Base-by-base conservation (phyloP, 345 rosid genomes). In the Acer yangbiense region DNA sequence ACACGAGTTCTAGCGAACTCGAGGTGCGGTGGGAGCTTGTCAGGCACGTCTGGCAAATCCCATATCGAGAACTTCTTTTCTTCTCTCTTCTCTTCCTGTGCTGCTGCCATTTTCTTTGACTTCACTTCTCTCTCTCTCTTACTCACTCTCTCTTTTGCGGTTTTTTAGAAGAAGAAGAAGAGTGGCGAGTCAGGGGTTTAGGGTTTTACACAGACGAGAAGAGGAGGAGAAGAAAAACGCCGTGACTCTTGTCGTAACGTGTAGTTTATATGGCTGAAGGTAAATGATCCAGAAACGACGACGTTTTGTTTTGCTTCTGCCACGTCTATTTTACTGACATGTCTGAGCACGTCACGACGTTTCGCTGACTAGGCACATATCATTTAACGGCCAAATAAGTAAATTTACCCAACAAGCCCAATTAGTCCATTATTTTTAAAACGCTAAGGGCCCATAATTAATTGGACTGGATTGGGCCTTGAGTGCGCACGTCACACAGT, bases 31-130 rank as follows among this genome's bases (percentile, higher is more conserved):
- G 98, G 97, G n/a, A 95, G 88, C 74, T 87, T 85, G 13, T 69
- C 79, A 25, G 94, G 93, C 32, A 92, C 87, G 73, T 94, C 98
- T 4, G 94, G 93, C 77, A 90, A 80, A 81, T 92, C 86, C 84
- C 78, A 73, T 21, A 85, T 80, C 39, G 83, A 83, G 78, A 81
- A 87, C 20, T 73, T 79, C 76, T 71, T 43, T 11, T 48, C 27
- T 29, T 65, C 63, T 61, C 67, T 32, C 1, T 39, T 65, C n/a
- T 72, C 72, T 4, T 54, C 35, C 25, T 65, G 70, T 16, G 62
- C 58, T 11, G 75, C 85, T 55, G 73, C 66, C 86, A 78, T 71
- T 35, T 32, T 67, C 10, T 6, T 18, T 65, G 4, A 27, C 46
- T 41, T 23, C 57, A 63, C 66, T 7, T 0, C n/a, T 73, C 18